A percentile compares a stretch with the other conserved stretches of the same genome.
These are phyloP conservation scores for Blepharisma undulans DNA, from an alignment of 169 alveolate species.

Conservation along the genomic window DNA sequence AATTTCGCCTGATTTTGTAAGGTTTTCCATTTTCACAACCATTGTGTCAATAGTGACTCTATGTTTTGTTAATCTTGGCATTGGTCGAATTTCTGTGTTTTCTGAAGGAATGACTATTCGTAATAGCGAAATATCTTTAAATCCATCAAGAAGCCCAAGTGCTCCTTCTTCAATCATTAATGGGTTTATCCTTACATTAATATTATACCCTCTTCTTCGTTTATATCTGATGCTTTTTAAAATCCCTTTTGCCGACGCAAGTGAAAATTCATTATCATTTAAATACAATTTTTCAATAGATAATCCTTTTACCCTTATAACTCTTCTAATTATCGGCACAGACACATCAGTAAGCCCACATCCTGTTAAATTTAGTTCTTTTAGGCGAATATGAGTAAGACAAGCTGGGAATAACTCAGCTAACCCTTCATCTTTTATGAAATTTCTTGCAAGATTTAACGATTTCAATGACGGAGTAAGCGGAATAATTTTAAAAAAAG, in stretches of 20 bases:
- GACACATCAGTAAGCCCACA: constrained; percentile 14
- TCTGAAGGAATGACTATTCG: neutral
- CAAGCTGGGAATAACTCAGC: neutral
- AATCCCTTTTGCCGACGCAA: neutral
- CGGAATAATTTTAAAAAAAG: neutral
- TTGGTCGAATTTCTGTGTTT: neutral
- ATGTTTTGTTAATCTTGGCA: neutral
- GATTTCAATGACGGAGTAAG: neutral
- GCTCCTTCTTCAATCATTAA: neutral
- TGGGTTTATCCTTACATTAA: neutral
- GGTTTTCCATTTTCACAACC: neutral
- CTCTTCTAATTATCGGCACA: neutral
- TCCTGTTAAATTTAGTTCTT: neutral
- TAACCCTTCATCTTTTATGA: constrained; percentile 2
- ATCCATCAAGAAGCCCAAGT: neutral
- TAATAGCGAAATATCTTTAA: neutral
- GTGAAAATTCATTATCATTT: constrained; percentile 3
- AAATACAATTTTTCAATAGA: neutral
- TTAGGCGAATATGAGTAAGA: neutral
- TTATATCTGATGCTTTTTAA: neutral
- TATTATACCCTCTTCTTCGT: neutral
- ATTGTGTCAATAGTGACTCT: neutral
- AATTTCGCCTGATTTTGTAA: neutral
- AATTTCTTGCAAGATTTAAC: neutral
- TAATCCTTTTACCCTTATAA: neutral